Percentiles rank a stretch among this genome's conserved stretches.
These are phyloP conservation scores for Cryphonectria japonica DNA, from an alignment of 2,329 filamentous ascomycete species.

Conservation along the genomic window DNA sequence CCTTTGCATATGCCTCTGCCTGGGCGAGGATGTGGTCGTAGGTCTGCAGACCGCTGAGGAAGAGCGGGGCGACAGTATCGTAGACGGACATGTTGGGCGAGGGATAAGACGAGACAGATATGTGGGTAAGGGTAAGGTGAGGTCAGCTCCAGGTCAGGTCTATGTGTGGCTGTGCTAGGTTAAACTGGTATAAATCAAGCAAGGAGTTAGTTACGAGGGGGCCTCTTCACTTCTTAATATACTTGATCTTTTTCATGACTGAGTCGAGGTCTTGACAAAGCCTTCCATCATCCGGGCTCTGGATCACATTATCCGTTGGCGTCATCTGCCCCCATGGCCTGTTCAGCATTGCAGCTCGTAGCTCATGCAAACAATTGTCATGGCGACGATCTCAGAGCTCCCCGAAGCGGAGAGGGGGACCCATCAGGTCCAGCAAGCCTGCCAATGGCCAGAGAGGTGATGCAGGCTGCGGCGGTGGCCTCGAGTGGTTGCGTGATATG, in stretches of 20 bases:
- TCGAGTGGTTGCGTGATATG: constrained; percentile 20
- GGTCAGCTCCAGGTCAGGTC: background rate
- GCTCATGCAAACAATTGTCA: background rate
- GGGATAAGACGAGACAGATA: background rate
- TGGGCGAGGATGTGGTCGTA: constrained; percentile 38
- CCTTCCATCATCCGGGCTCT: constrained; percentile 15
- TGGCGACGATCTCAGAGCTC: background rate
- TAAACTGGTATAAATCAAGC: background rate
- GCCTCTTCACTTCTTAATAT: background rate
- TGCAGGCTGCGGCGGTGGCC: background rate
- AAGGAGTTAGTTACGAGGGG: background rate
- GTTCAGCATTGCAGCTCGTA: background rate
- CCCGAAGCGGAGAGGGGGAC: background rate
- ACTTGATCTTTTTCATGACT: constrained; percentile 18
- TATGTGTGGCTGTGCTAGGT: background rate
- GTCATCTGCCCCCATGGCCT: background rate
- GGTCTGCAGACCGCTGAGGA: constrained; percentile 38
- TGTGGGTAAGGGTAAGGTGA: no score
- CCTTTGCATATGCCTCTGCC: constrained; percentile 36
- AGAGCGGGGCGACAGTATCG: constrained; percentile 35
- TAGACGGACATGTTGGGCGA: constrained; percentile 35
- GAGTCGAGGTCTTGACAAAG: no score
- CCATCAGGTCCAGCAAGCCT: background rate
- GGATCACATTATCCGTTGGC: constrained; percentile 13
- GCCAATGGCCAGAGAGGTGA: background rate